Base-by-base conservation (phyloP, 179 eudicot genomes). In the Silene noctiflora region DNA sequence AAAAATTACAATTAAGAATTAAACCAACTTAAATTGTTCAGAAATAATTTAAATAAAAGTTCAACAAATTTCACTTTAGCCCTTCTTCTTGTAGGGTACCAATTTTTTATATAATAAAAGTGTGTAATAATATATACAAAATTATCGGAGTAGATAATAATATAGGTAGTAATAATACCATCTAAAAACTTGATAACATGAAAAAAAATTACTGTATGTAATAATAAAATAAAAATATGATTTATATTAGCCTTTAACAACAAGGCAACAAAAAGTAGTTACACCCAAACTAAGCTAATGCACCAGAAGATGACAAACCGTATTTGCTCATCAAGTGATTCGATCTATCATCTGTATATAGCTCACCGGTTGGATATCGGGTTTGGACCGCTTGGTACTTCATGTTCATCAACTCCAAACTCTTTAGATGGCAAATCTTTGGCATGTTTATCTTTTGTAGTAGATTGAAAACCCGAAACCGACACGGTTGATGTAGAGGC, bases 311-410 rank as follows among this genome's bases (percentile, higher is more conserved):
- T 56, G 69, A 74, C 71, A 74, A 75, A 60, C 62, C 71, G 58
- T 78, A 71, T 33, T 74, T 16, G 58, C 58, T 25, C 42, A 71
- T 46, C 61, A 13, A 44, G 27, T 11, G 13, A 60, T 17, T 48
- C 55, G 59, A 21, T 39, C 65, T 69, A 48, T 22, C 59, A 22
- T 65, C 53, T 10, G 0, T 12, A 12, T 12, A 12, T 61, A 71
- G 59, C 74, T 84, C 74, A 80, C 82, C 85, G 76, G 78, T 92
- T 92, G 5, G 89, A 86, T 63, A 91, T 91, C 6, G 97, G 97
- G 81, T 92, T 92, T 3, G 97, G 97, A 21, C 97, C 97, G 56
- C 96, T 92, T 17, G 97, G 97, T 65, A 92, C 97, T 84, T 91
- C 97, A 80, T 92, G 97, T 19, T 89, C 91, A 16, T 77, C 81